These are phyloP conservation scores for Adansonia grandidieri DNA, from an alignment of 441 rosid species.

Conservation along the genomic window DNA sequence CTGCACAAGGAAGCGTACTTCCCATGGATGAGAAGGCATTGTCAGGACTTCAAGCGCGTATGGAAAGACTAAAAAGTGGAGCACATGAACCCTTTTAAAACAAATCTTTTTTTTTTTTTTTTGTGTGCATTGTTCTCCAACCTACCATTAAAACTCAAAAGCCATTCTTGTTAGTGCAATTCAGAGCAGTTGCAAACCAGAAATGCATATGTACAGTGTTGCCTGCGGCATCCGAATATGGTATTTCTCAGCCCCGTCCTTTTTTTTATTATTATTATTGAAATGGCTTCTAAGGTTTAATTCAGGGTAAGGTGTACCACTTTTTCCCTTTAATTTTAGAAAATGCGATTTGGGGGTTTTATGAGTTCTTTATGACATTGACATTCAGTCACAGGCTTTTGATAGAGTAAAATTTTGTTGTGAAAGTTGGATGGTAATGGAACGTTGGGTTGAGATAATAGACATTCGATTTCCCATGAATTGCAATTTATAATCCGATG, in stretches of 20 bases:
- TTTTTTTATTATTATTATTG: background rate
- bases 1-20: constrained; percentile 64
- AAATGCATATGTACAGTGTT: too few relatives aligned
- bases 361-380: background rate
- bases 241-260: background rate
- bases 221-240: background rate
- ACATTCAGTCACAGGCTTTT: background rate
- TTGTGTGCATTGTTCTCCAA: background rate
- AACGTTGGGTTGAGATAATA: constrained; percentile 17
- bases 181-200: background rate
- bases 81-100: constrained; percentile 72
- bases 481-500: background rate
- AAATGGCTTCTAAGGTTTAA: background rate
- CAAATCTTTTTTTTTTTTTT: background rate
- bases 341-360: background rate
- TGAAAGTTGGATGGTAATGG: background rate
- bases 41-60: constrained; percentile 97
- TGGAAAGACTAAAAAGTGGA: constrained; percentile 99
- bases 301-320: background rate
- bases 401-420: constrained; percentile 18
- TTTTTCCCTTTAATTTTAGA: background rate
- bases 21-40: constrained; percentile 99
- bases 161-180: constrained; percentile 9
- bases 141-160: background rate
- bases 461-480: constrained; percentile 8